These are phyloP conservation scores for Solidago caesia DNA, from an alignment of 129 eudicot genomes.

Conservation along the genomic window DNA sequence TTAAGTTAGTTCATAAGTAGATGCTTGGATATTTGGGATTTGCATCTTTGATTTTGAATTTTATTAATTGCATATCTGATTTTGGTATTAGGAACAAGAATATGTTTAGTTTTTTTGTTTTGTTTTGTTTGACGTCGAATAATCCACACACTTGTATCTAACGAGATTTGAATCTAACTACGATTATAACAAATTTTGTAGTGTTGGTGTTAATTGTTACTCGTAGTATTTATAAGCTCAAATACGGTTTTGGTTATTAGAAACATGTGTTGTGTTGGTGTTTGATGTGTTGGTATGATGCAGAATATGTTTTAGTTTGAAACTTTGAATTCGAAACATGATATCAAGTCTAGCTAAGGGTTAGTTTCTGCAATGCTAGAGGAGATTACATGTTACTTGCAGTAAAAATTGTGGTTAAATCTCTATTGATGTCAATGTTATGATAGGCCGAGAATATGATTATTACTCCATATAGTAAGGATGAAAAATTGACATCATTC, in stretches of 20 bases:
- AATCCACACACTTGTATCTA: too few relatives aligned
- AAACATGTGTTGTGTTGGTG: not conserved
- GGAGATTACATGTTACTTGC: too few relatives aligned
- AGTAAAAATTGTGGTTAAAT: too few relatives aligned
- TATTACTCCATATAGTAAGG: too few relatives aligned
- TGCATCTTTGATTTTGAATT: not conserved
- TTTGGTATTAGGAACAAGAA: not conserved
- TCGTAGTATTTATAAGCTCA: not conserved
- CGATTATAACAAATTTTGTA: too few relatives aligned
- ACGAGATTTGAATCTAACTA: too few relatives aligned
- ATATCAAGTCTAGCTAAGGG: not conserved
- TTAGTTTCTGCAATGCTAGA: too few relatives aligned
- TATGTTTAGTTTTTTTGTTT: not conserved
- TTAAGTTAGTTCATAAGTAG: not conserved
- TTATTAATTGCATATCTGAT: not conserved
- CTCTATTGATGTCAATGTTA: too few relatives aligned
- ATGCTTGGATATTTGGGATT: not conserved
- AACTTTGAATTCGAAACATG: not conserved
- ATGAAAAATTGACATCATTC: too few relatives aligned
- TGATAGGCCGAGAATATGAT: too few relatives aligned
- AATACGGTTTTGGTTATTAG: not conserved
- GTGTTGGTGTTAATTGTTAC: not conserved
- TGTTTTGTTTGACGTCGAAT: too few relatives aligned
- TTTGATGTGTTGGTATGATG: not conserved
- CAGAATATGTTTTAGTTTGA: not conserved